A percentile compares a stretch with the other conserved stretches of the same genome.
These are phyloP conservation scores for Scleroderma bovista DNA, from an alignment of 768 basidiomycete genomes.

Conservation along the genomic window DNA sequence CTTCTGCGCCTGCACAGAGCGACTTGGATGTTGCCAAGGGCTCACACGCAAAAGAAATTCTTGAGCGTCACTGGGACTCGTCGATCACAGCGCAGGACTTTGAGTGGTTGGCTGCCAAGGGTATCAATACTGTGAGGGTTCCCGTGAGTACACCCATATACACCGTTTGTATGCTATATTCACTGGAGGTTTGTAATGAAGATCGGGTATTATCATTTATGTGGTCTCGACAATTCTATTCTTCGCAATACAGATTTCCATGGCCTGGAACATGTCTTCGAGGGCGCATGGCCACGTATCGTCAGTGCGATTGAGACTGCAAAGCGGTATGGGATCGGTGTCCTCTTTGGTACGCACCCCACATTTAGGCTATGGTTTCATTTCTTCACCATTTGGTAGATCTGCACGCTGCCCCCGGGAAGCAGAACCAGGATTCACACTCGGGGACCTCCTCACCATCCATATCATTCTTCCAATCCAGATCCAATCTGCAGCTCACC, in stretches of 20 bases:
- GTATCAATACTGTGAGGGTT: slow-evolving; percentile 57
- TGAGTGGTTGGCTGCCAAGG: slow-evolving; percentile 46
- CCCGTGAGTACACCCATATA: slow-evolving; percentile 52
- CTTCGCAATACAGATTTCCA: slow-evolving; percentile 64
- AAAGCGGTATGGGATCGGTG: slow-evolving; percentile 54
- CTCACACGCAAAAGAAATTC: slow-evolving; percentile 33
- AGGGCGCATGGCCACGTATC: slow-evolving; percentile 66
- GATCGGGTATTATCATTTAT: slow-evolving; percentile 74
- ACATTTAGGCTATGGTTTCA: neutral
- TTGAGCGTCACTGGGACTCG: slow-evolving; percentile 44
- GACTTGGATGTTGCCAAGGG: slow-evolving; percentile 69
- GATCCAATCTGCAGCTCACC: slow-evolving; percentile 42
- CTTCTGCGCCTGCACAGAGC: slow-evolving; percentile 52
- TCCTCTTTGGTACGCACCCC: slow-evolving; percentile 57
- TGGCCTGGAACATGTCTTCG: slow-evolving; percentile 41
- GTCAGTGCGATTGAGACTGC: slow-evolving; percentile 56
- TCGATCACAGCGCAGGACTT: slow-evolving; percentile 54
- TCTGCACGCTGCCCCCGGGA: slow-evolving; percentile 70
- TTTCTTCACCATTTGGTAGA: slow-evolving; percentile 38
- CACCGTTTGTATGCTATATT: neutral
- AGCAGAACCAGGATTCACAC: slow-evolving; percentile 67
- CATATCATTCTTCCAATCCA: slow-evolving; percentile 45
- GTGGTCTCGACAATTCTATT: slow-evolving; percentile 51
- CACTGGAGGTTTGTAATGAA: slow-evolving; percentile 20
- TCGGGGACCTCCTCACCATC: slow-evolving; percentile 50